These are phyloP conservation scores for Rhizoclosmatium globosum DNA, from an alignment of 192 early-diverging fungal genomes.

Conservation along the genomic window DNA sequence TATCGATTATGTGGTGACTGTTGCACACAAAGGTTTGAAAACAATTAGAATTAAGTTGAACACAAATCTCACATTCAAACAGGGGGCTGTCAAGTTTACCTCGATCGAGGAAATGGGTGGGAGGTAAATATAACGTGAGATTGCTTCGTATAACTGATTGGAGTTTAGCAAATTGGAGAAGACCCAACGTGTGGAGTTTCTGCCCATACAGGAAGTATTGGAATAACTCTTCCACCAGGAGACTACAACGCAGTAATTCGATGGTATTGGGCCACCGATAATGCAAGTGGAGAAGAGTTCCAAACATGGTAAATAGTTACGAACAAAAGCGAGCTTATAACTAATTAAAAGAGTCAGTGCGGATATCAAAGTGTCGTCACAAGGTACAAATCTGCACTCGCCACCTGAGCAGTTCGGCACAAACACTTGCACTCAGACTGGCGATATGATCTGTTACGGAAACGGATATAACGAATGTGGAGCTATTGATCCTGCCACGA, in stretches of 20 bases:
- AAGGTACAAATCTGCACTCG: not conserved
- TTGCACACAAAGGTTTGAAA: not conserved
- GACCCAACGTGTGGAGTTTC: conserved; percentile 5
- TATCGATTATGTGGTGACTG: not conserved
- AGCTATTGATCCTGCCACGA: not conserved
- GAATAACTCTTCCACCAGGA: conserved; percentile 8
- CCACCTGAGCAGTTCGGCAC: not conserved
- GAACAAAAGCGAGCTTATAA: too few relatives aligned
- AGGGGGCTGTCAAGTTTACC: conserved; percentile 13
- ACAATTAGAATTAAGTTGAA: too few relatives aligned
- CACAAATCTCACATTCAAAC: too few relatives aligned
- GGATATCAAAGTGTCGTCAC: conserved; percentile 14
- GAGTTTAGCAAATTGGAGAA: not conserved
- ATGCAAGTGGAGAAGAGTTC: conserved; percentile 2
- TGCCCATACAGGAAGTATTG: not conserved
- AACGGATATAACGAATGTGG: not conserved
- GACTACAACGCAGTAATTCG: not conserved
- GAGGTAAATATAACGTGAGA: not conserved
- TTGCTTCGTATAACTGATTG: not conserved
- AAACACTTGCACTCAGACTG: not conserved
- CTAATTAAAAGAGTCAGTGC: not conserved
- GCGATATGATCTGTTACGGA: conserved; percentile 13
- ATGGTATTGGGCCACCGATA: conserved; percentile 4
- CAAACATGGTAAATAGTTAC: conserved; percentile 10
- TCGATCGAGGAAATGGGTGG: conserved; percentile 1